Base-by-base conservation (phyloP, 2,329 filamentous ascomycete genomes). In the Aspergillus sp. region DNA sequence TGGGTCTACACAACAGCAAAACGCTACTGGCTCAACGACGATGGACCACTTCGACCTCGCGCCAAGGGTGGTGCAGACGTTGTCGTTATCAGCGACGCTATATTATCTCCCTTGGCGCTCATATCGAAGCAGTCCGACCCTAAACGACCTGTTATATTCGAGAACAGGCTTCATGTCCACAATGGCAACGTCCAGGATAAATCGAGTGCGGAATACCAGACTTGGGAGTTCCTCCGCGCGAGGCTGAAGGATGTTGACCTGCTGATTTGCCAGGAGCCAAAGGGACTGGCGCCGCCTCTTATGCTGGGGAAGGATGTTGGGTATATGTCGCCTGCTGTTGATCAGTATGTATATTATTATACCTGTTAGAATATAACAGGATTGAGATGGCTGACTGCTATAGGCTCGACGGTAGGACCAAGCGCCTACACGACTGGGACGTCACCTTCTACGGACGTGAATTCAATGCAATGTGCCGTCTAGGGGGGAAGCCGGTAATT, bases 241-340 rank as follows among this genome's bases (percentile, higher is more conserved):
- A 85, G 85, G 61, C 87, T 91, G 66, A 80, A 87, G 66, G 74
- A 82, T 4, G 85, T 87, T n/a, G 89, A 93, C 72, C 77, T 91
- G 70, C 92, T 93, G 73, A 87, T 93, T 71, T 90, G 87, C 65
- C 89, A 93, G 64, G 89, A 89, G 0, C 88, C 92, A 43, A 83
- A 83, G 30, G 80, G 81, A 18, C 92, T 92, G 64, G 87, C 92
- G 4, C 90, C 90, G 3, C 75, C 80, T 44, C 85, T 78, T 50
- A 87, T 93, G 5, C 83, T 85, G 3, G 75, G 74, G 2, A 77
- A 85, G 54, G 87, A 84, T 66, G 85, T 92, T 0, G 85, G 83
- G 1, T 91, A 91, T 71, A 36, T 36, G 7, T n/a, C 34, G 15
- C 12, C 15, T 0, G 34, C 34, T 1, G 7, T 36, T 36, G 34